Base-by-base conservation (phyloP, 1,284 basidiomycete species). In the Coniferiporia weirii region DNA sequence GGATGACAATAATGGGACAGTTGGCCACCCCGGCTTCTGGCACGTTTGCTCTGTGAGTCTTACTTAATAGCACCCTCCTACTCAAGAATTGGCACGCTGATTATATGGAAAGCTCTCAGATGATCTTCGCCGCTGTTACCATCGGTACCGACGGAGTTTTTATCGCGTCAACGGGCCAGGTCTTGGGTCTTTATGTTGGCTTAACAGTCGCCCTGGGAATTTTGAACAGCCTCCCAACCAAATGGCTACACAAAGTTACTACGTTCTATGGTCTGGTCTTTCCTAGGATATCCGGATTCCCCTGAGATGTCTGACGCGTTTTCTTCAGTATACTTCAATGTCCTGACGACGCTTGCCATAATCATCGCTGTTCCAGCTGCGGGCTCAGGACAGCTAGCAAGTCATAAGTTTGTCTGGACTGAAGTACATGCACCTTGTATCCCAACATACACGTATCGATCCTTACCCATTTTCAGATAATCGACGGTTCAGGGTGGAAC, bases 111-210 rank as follows among this genome's bases (percentile, higher is more conserved):
- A 63, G 62, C 15, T 55, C 63, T 10, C 62, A 65, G 50, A 66
- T 66, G 65, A 64, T 66, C n/a, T 64, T 56, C 35, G 65, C 64
- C 13, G 65, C 65, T 4, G 65, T 61, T 8, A 65, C 64, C 13
- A 66, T 66, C 19, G 54, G 63, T 15, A 59, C 64, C 35, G 61
- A 64, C 44, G 65, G 65, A 3, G 32, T 58, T 19, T 66, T 65
- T 56, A 49, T 63, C 34, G 63, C 64, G 15, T 57, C 65, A 6
- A 57, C 58, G 17, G 63, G 64, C 1, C 63, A 66, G 50, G 52
- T 61, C 13, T 51, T 65, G 34, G 65, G 63, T 34, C 61, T 64
- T 27, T 64, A 66, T 43, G 63, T 62, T 2, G 63, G 60, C 7
- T 27, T 66, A 17, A 65, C 64, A 19, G 49, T 66, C 19, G 51